These are phyloP conservation scores for Exophiala dermatitidis DNA, from an alignment of 2,329 filamentous ascomycete genomes.

Conservation along the genomic window DNA sequence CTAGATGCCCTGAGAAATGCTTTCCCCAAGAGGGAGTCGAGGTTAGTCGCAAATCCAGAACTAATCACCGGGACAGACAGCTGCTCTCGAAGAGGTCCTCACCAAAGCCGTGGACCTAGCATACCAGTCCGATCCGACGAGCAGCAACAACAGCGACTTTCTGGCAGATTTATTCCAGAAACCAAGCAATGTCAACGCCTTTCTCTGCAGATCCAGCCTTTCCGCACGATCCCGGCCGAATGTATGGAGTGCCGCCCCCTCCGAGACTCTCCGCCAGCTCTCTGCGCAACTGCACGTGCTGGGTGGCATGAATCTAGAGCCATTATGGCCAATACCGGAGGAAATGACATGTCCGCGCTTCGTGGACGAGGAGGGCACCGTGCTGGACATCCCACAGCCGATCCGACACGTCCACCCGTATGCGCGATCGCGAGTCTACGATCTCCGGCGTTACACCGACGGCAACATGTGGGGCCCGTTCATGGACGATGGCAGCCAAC, in stretches of 20 bases:
- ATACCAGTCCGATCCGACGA: conserved; percentile 38
- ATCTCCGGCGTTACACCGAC: conserved; percentile 60
- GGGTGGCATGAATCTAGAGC: conserved; percentile 54
- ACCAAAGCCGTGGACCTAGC: conserved; percentile 35
- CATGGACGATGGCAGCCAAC: conserved; percentile 52
- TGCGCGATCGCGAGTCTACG: conserved; percentile 65
- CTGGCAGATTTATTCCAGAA: conserved; percentile 38
- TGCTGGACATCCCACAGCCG: background rate
- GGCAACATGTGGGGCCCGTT: conserved; percentile 65
- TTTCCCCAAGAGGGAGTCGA: background rate
- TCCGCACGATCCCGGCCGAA: conserved; percentile 50
- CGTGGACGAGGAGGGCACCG: conserved; percentile 1
- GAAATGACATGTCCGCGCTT: conserved; percentile 5
- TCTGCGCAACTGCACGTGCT: conserved; percentile 65
- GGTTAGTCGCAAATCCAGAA: background rate
- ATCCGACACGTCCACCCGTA: conserved; percentile 45
- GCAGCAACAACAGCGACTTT: conserved; percentile 39
- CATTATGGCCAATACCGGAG: conserved; percentile 14
- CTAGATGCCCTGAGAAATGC: background rate
- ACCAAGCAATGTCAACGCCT: conserved; percentile 46
- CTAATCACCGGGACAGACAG: conserved; percentile 17
- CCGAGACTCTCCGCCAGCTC: conserved; percentile 49
- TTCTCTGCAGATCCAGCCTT: conserved; percentile 58
- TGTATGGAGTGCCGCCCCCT: conserved; percentile 35
- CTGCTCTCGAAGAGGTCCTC: conserved; percentile 25